Base-by-base conservation (phyloP, 2,329 filamentous ascomycete species). In the Pleoardoris graminearum region DNA sequence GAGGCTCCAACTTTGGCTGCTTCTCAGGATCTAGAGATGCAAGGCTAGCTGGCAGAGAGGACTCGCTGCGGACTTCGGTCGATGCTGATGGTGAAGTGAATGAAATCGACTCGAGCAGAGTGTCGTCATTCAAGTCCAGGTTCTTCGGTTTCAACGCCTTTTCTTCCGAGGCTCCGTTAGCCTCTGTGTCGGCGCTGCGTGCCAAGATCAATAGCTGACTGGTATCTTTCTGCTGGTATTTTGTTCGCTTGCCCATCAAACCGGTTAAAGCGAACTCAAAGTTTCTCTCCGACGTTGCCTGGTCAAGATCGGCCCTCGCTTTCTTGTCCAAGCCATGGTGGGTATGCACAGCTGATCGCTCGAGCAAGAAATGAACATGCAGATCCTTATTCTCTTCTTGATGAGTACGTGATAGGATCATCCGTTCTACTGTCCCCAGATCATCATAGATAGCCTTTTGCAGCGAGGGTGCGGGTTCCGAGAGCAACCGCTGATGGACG, bases 191-290 rank as follows among this genome's bases (percentile, higher is more conserved):
- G 11, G 78, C 79, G 68, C 92, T 97, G 70, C 85, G 91, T 0
- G 94, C 94, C 25, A 97, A 77, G 2, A 99, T 90, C 1, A 99
- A 89, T 23, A 99, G 80, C 72, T 99, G 94, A 63, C 91, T 96
- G 55, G 86, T 86, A 63, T 86, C 88, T 54, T 85, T 88, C 66
- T 91, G 82, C 71, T 95, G 90, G 51, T 86, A 95, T 61, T 83
- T 88, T 1, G 90, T 95, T 54, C 88, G 80, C 75, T 91, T 97
- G 14, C 94, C 94, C 60, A 99, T 75, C 19, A 90, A 85, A 32
- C 94, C 94, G 0, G 91, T 95, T 50, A 99, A 72, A 0, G 86
- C 88, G 72, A 95, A 97, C 16, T 84, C 80, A 53, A 99, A 90
- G 0, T 84, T 82, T n/a, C 86, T 87, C 30, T 83, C 75, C 38